Evolutionary conservation across 2,329 filamentous ascomycete species (phyloP), one percentile per base, ranked within the genome.

Genomic region (Colletotrichum kahawae): DNA sequence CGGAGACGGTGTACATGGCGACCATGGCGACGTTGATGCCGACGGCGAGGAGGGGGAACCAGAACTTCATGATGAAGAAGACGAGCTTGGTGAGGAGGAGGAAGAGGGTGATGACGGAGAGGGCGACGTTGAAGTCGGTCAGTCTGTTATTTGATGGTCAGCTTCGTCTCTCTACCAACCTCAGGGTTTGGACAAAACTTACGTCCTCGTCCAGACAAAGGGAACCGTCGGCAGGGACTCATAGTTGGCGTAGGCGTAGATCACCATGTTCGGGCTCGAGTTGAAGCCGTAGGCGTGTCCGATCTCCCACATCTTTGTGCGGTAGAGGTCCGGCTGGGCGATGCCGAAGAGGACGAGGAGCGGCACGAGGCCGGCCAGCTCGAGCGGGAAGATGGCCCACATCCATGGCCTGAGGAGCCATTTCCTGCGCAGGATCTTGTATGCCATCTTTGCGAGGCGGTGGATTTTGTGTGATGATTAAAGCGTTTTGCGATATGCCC

Each of bases 211-310:
- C 94, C 94, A 96, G 16, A 95, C 90, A 69, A 95, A 85, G 2
- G 94, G 93, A 12, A 91, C 86, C 38, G 87, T 87, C 1, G 92
- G 91, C 16, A 92, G 84, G 1, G 92, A 88, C 69, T 87, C 84
- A 81, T 95, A 90, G 81, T 96, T 96, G 67, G 93, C 93, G 80
- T 93, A 93, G 38, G 93, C 92, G 83, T 94, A 95, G 38, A 95
- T 83, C 21, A 95, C 86, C 79, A 93, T 90, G 76, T 86, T 89
- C 16, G 94, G 94, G 78, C 92, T 92, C 76, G 93, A 95, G 84
- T 96, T 96, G 87, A 94, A 94, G 76, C 91, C 90, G 81, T 94
- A 87, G 69, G 93, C 88, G 75, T 88, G 91, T 77, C 94, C 94
- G 79, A 95, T 91, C 80, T 89, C 87, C 94, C 94, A 96, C 79